A percentile compares a stretch with the other conserved stretches of the same genome.
Conservation (phyloP, 1,284 basidiomycete species). For the Marasmius fiardii region DNA sequence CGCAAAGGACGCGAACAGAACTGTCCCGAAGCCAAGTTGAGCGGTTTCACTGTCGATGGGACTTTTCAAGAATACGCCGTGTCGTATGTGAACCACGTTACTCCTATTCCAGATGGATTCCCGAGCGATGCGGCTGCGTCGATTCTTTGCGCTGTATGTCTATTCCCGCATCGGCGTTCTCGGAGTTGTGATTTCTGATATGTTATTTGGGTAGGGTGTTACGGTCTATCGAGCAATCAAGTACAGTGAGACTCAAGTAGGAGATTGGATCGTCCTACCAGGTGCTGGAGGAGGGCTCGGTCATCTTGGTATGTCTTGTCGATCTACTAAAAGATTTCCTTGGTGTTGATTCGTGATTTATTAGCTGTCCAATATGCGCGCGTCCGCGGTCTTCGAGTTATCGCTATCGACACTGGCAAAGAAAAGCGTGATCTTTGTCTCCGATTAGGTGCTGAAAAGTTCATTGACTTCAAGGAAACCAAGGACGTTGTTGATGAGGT, state of each 20-base stretch:
- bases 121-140: constrained; percentile 73
- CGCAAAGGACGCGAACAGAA: constrained; percentile 70
- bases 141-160: constrained; percentile 73
- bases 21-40: constrained; percentile 59
- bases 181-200: no score
- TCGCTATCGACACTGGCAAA: constrained; percentile 78
- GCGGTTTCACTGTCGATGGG: constrained; percentile 78
- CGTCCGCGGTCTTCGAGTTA: constrained; percentile 73
- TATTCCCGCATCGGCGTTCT: neutral
- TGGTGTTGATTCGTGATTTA: constrained; percentile 20
- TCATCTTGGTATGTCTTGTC: constrained; percentile 46
- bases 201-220: constrained; percentile 49
- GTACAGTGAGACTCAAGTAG: constrained; percentile 64
- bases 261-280: constrained; percentile 80
- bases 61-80: constrained; percentile 83
- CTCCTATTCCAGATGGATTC: constrained; percentile 69
- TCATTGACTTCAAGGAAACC: constrained; percentile 75
- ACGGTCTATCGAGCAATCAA: constrained; percentile 87
- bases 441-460: constrained; percentile 73
- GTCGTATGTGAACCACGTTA: constrained; percentile 67
- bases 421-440: constrained; percentile 72
- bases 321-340: neutral
- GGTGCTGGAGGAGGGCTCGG: constrained; percentile 78
- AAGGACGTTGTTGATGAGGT: constrained; percentile 63
- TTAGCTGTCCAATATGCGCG: constrained; percentile 76